Evolutionary conservation across 1,284 basidiomycete species (phyloP).

Genomic region (Leccinum cinnamomeum): DNA sequence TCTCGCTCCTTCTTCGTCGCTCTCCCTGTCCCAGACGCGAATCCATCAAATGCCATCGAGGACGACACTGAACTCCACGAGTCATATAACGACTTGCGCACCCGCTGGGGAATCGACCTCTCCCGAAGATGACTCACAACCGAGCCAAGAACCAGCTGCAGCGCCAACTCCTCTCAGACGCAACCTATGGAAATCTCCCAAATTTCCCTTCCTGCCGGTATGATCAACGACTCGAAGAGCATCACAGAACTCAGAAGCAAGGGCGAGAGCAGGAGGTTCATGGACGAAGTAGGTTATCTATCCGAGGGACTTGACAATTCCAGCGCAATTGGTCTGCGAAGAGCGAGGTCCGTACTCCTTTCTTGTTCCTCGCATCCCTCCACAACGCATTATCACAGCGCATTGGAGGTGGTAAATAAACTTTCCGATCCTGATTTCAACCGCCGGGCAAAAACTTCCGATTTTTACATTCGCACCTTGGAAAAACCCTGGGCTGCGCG

Average conservation of each 20-base stretch:
- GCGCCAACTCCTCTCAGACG: slow-evolving; percentile 26
- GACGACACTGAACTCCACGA: slow-evolving; percentile 57
- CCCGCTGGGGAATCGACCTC: slow-evolving; percentile 72
- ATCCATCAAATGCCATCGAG: slow-evolving; percentile 20
- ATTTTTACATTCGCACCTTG: slow-evolving; percentile 68
- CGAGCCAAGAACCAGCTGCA: slow-evolving; percentile 15
- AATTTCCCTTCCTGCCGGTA: slow-evolving; percentile 43
- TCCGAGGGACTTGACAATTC: slow-evolving; percentile 69
- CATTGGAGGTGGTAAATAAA: slow-evolving; percentile 70
- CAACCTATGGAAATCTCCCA: slow-evolving; percentile 22
- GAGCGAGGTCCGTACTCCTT: slow-evolving; percentile 52
- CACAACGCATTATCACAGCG: slow-evolving; percentile 42
- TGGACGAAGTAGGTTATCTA: slow-evolving; percentile 79
- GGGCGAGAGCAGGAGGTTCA: slow-evolving; percentile 74
- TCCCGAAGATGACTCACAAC: slow-evolving; percentile 65
- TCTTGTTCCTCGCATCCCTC: neutral
- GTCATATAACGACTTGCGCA: slow-evolving; percentile 66
- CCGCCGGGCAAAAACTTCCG: slow-evolving; percentile 69
- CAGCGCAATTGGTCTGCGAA: slow-evolving; percentile 53
- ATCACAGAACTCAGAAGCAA: slow-evolving; percentile 76
- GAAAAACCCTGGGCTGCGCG: slow-evolving; percentile 57
- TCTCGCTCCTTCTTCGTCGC: slow-evolving; percentile 74
- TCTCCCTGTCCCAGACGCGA: slow-evolving; percentile 41
- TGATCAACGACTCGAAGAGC: slow-evolving; percentile 76
- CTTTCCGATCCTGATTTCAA: slow-evolving; percentile 71